Evolutionary conservation across 148 eudicot species (phyloP), one percentile per base, ranked within the genome.

Genomic region (Vaccinium corymbosum): DNA sequence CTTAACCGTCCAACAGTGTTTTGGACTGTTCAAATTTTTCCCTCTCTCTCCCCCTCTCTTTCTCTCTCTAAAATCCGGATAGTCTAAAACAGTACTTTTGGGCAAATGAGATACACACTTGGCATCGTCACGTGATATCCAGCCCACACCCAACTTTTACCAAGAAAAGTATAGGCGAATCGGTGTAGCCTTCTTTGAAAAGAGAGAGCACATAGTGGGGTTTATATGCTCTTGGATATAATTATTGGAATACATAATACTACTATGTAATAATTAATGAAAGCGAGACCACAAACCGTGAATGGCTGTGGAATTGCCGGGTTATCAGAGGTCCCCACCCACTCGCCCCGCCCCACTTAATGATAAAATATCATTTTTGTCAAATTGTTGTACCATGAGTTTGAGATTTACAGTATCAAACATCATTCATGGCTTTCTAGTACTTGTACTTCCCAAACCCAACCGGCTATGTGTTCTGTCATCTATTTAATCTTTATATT

Each of bases 241-340:
- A 22, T 22, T 64, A 64, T 64, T 64, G 13, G 70, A 64, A 20
- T 64, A 64, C 8, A 1, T 7, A n/a, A 4, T 52, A 52, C 11
- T 52, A 52, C 13, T 35, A 35, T 62, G 7, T 61, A 20, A 20
- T 61, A 20, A 20, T 17, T 61, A 61, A 64, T 68, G 38, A 68
- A 29, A 32, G 73, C 29, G 73, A 12, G 73, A 68, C 73, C 42
- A 68, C 73, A 68, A 52, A 68, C 73, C 73, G 73, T 68, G 73
- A 38, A 68, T 68, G 73, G 73, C 73, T 68, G 73, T 68, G 42
- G 73, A 10, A 64, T 22, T 64, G 29, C 32, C 68, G 27, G 10
- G 11, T 64, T 27, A 64, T 64, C 17, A 68, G 73, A 68, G 73
- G 73, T 68, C 73, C 73, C 73, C 73, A 4, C 35, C 2, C 25